Conservation (phyloP, 768 basidiomycete species). For the Porphyrellus cyaneotinctus region DNA sequence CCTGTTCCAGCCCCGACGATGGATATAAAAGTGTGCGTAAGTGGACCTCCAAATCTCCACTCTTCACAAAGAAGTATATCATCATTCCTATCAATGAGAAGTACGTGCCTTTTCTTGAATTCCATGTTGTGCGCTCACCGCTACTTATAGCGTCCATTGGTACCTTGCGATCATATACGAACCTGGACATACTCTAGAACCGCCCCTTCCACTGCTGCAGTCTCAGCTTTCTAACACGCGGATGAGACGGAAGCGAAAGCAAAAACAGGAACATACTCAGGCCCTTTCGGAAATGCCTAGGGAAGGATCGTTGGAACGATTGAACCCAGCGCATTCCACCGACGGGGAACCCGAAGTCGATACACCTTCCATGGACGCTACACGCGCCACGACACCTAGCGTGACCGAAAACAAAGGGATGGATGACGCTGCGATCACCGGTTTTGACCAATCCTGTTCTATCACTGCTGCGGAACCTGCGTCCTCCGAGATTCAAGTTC, state of each 20-base stretch:
- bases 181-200: constrained; percentile 58
- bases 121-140: constrained; percentile 3
- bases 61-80: constrained; percentile 90
- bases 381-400: constrained; percentile 23
- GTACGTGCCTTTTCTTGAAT: constrained; percentile 41
- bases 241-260: constrained; percentile 22
- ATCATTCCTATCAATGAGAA: constrained; percentile 97
- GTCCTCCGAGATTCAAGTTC: constrained; percentile 8
- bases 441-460: constrained; percentile 17
- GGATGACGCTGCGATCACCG: constrained; percentile 3
- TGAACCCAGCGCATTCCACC: background rate
- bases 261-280: constrained; percentile 9
- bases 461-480: constrained; percentile 6
- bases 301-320: constrained; percentile 1
- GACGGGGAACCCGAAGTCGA: constrained; percentile 14
- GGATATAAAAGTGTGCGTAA: constrained; percentile 85
- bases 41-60: constrained; percentile 87
- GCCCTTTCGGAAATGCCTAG: constrained; percentile 1
- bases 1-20: constrained; percentile 41
- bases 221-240: constrained; percentile 6
- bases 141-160: constrained; percentile 77
- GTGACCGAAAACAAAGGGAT: constrained; percentile 12
- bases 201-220: constrained; percentile 37
- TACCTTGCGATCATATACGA: constrained; percentile 92
- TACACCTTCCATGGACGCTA: constrained; percentile 12